phyloP scores from a whole-genome alignment of 148 eudicot genomes.

The Fagopyrum homotropicum region DNA sequence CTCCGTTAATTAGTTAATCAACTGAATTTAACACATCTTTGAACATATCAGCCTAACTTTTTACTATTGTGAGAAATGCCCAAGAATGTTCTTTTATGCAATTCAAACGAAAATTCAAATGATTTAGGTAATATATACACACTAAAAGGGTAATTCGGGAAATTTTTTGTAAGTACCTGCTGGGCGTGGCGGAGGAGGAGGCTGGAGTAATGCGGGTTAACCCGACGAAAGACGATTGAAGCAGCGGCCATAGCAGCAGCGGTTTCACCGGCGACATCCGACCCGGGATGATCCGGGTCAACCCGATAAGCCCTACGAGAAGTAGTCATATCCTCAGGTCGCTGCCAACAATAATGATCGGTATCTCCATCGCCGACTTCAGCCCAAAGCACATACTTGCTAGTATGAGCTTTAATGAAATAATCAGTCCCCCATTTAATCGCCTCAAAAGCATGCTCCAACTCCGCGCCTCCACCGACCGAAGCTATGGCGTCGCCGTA shows the following conservation, averaged over 20 bases:
- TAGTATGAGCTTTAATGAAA: slow-evolving; percentile 48
- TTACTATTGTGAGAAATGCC: too few relatives aligned
- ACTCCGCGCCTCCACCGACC: slow-evolving; percentile 18
- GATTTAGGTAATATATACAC: background rate
- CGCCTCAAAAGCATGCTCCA: slow-evolving; percentile 35
- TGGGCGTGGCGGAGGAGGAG: slow-evolving; percentile 12
- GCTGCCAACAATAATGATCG: slow-evolving; percentile 44
- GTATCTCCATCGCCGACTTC: slow-evolving; percentile 16
- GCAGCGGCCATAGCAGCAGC: slow-evolving; percentile 97
- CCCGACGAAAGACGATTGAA: slow-evolving; percentile 67
- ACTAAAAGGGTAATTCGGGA: too few relatives aligned
- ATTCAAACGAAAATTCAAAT: background rate
- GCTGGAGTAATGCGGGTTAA: slow-evolving; percentile 27
- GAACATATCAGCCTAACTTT: too few relatives aligned
- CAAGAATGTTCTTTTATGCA: too few relatives aligned
- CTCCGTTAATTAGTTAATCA: background rate
- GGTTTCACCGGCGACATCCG: slow-evolving; percentile 95
- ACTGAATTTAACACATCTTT: too few relatives aligned
- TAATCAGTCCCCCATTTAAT: slow-evolving; percentile 61
- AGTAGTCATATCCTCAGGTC: slow-evolving; percentile 98
- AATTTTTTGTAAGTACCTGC: background rate
- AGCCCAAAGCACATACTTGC: slow-evolving; percentile 44
- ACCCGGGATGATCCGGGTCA: slow-evolving; percentile 70
- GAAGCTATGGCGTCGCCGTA: slow-evolving; percentile 23
- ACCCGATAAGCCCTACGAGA: slow-evolving; percentile 53